Percentiles rank a stretch among this genome's conserved stretches.
Conservation (phyloP, 257 asterid species). For the Nicotiana otophora region DNA sequence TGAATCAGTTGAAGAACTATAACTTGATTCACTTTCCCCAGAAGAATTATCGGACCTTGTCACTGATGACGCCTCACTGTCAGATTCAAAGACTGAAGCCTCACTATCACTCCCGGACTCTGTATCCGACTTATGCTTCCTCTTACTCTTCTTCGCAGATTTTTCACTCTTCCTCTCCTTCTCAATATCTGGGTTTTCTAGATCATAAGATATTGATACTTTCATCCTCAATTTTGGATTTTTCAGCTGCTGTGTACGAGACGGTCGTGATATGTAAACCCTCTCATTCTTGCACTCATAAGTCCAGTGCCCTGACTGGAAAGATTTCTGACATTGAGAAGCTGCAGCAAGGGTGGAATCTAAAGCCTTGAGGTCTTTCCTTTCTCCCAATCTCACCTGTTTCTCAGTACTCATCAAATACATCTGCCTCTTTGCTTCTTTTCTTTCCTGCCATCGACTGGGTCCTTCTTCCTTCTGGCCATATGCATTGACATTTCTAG, state of each 20-base stretch:
- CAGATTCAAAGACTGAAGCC: constrained; percentile 84
- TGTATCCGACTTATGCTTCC: constrained; percentile 66
- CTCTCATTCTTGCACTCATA: constrained; percentile 89
- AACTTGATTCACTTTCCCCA: constrained; percentile 45
- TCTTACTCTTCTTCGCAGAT: constrained; percentile 57
- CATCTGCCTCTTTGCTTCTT: constrained; percentile 98
- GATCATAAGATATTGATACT: constrained; percentile 48
- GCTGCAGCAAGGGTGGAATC: constrained; percentile 36
- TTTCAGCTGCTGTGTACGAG: constrained; percentile 77
- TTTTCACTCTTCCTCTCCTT: constrained; percentile 41
- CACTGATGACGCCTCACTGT: constrained; percentile 47
- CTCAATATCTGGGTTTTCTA: constrained; percentile 52
- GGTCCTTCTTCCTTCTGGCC: constrained; percentile 99
- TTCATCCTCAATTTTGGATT: constrained; percentile 85
- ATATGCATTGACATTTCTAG: constrained; percentile 81
- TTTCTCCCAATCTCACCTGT: constrained; percentile 82
- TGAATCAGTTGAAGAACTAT: constrained; percentile 63
- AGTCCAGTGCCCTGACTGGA: constrained; percentile 86
- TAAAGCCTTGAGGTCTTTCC: constrained; percentile 57
- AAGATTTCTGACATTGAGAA: constrained; percentile 87
- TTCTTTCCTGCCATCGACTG: constrained; percentile 94
- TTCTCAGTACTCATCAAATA: constrained; percentile 88
- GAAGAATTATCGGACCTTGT: constrained; percentile 54
- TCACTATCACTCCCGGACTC: constrained; percentile 67
- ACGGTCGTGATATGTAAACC: constrained; percentile 82